A percentile compares a stretch with the other conserved stretches of the same genome.
Conservation (phyloP, 805 yeast species). For the Ogataea paraovalis region DNA sequence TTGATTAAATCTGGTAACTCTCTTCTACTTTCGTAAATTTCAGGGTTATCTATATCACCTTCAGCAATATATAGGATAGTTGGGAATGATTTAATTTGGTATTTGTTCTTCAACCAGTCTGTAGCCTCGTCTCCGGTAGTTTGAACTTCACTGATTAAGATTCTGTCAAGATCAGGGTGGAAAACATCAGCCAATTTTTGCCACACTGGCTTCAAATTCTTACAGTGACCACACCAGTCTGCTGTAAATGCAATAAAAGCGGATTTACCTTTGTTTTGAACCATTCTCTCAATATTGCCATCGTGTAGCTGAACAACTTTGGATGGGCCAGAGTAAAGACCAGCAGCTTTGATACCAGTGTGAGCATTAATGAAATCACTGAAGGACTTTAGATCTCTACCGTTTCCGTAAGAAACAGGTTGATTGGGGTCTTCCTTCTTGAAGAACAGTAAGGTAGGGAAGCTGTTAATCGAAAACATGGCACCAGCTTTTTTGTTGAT, state of each 20-base stretch:
- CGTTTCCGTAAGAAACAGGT: conserved; percentile 55
- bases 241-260: conserved; percentile 56
- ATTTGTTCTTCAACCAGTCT: conserved; percentile 37
- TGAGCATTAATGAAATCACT: conserved; percentile 43
- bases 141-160: conserved; percentile 45
- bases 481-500: conserved; percentile 46
- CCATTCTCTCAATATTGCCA: conserved; percentile 23
- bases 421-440: conserved; percentile 42
- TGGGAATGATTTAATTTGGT: conserved; percentile 46
- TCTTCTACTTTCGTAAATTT: conserved; percentile 38
- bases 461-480: conserved; percentile 54
- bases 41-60: conserved; percentile 34
- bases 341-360: conserved; percentile 31
- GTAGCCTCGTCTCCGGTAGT: conserved; percentile 42
- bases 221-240: conserved; percentile 58
- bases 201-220: conserved; percentile 48
- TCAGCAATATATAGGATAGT: conserved; percentile 47
- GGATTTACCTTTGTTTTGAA: conserved; percentile 34
- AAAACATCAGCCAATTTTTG: conserved; percentile 46
- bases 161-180: conserved; percentile 34
- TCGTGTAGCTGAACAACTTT: conserved; percentile 26
- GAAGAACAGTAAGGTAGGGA: conserved; percentile 61
- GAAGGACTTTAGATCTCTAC: conserved; percentile 46
- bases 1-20: conserved; percentile 43
- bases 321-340: conserved; percentile 8